phyloP scores from a whole-genome alignment of 176 grass and related monocot genomes.

The Zea luxurians region DNA sequence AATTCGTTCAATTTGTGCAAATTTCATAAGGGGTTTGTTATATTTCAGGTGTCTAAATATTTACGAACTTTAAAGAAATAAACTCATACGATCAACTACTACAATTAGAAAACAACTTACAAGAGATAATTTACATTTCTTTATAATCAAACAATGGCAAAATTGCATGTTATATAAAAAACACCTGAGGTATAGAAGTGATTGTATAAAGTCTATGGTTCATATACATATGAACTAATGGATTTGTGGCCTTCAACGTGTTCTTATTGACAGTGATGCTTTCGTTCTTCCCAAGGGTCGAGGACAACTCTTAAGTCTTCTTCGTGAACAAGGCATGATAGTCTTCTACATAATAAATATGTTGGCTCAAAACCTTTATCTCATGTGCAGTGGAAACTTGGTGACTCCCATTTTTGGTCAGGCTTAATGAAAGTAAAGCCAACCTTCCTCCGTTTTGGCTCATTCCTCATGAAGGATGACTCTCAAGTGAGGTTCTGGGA shows the following conservation, averaged over 20 bases:
- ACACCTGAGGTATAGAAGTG: neutral
- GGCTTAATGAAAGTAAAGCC: no score
- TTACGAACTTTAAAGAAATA: neutral
- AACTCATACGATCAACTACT: neutral
- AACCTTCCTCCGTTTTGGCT: no score
- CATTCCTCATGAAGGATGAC: no score
- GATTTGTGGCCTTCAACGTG: neutral
- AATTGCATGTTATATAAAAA: neutral
- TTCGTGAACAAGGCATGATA: neutral
- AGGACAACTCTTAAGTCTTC: neutral
- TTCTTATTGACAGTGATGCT: neutral
- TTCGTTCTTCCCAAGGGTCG: neutral
- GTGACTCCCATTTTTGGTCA: no score
- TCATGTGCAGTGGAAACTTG: no score
- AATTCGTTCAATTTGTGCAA: neutral
- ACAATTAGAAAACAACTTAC: neutral
- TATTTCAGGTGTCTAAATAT: neutral
- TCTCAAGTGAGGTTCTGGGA: no score
- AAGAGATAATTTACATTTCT: neutral
- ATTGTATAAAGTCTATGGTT: neutral
- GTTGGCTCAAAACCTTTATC: no score
- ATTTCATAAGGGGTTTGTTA: neutral
- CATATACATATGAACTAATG: neutral
- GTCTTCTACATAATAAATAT: no score
- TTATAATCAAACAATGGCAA: neutral